Percentiles rank a stretch among this genome's conserved stretches.
Evolutionary conservation across 2,329 filamentous ascomycete species (phyloP).

Genomic region (Xylaria sp.): DNA sequence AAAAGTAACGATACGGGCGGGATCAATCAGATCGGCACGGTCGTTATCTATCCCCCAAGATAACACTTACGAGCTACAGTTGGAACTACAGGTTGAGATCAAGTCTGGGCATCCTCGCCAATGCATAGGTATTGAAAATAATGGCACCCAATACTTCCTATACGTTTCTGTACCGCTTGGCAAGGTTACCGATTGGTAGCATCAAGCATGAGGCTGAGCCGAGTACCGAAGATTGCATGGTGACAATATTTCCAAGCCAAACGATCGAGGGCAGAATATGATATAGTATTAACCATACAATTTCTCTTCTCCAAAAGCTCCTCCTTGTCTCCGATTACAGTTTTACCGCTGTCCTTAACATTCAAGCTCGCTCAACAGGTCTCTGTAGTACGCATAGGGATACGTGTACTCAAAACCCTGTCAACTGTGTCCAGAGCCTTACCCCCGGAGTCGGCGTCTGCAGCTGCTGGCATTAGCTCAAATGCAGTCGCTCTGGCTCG

Average conservation of each 20-base stretch:
- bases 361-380: not conserved
- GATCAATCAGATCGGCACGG: too few species aligned
- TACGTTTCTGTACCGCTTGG: not conserved
- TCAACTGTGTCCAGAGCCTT: not conserved
- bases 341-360: not conserved
- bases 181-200: not conserved
- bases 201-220: slow-evolving; percentile 9
- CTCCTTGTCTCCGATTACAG: not conserved
- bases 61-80: not conserved
- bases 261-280: not conserved
- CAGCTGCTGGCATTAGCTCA: not conserved
- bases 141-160: not conserved
- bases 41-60: not conserved
- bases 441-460: not conserved
- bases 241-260: slow-evolving; percentile 17
- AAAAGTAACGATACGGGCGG: not conserved
- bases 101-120: not conserved
- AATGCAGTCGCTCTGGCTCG: not conserved
- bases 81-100: not conserved
- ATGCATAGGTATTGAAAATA: not conserved
- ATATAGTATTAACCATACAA: not conserved
- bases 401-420: not conserved
- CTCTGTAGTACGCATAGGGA: not conserved
- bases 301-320: not conserved
- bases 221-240: slow-evolving; percentile 35